A percentile compares a stretch with the other conserved stretches of the same genome.
Conservation (phyloP, 2,329 filamentous ascomycete genomes). For the Anthostomella pinea region DNA sequence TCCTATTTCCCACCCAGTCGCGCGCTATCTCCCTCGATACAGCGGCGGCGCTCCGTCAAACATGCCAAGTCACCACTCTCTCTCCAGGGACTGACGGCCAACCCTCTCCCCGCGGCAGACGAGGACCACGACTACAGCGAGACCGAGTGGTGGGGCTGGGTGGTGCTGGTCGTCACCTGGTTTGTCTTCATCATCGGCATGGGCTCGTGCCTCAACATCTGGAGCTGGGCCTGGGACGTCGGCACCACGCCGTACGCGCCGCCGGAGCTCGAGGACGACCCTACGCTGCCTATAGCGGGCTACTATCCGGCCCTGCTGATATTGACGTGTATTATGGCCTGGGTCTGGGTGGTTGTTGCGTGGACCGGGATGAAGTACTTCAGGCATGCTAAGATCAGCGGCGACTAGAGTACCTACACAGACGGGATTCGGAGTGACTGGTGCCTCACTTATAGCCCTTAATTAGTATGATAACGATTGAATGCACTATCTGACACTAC, state of each 20-base stretch:
- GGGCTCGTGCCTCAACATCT: conserved; percentile 90
- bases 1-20: conserved; percentile 54
- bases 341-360: conserved; percentile 96
- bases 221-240: conserved; percentile 99
- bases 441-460: no score
- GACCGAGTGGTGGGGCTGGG: conserved; percentile 98
- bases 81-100: conserved; percentile 49
- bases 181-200: conserved; percentile 94
- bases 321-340: conserved; percentile 91
- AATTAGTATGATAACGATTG: conserved; percentile 1
- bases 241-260: conserved; percentile 94
- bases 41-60: conserved; percentile 47
- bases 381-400: conserved; percentile 85
- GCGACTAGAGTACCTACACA: conserved; percentile 47
- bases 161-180: conserved; percentile 88
- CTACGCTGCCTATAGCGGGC: conserved; percentile 89
- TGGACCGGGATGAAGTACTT: conserved; percentile 99
- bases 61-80: conserved; percentile 60
- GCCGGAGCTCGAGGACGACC: conserved; percentile 91
- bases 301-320: conserved; percentile 97
- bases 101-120: conserved; percentile 46
- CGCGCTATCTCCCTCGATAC: conserved; percentile 30
- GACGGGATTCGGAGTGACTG: background rate
- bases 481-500: no score
- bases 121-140: conserved; percentile 84